Evolutionary conservation across 768 basidiomycete species (phyloP).

Genomic region (Tylopilus plumbeoviolaceoides): DNA sequence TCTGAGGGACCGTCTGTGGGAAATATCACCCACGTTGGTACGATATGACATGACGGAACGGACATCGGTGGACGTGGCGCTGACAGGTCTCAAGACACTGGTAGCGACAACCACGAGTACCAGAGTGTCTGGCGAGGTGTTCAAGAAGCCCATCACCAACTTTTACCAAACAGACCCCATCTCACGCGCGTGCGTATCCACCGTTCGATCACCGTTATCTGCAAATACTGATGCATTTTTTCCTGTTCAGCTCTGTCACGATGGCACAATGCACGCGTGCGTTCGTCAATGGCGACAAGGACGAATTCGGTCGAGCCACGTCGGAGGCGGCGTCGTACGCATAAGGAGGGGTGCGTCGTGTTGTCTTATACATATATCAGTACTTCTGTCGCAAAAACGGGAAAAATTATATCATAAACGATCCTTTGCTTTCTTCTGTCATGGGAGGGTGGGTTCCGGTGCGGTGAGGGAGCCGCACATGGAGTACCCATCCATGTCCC

Average conservation of each 20-base stretch:
- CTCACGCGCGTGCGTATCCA: constrained; percentile 74
- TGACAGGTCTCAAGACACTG: constrained; percentile 63
- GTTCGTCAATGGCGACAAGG: constrained; percentile 66
- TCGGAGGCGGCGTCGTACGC: constrained; percentile 13
- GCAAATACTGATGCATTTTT: background rate
- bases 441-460: too few relatives aligned
- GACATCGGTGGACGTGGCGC: constrained; percentile 68
- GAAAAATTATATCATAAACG: background rate
- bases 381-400: background rate
- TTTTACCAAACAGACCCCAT: constrained; percentile 98
- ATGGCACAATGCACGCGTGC: constrained; percentile 93
- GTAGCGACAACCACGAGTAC: constrained; percentile 46
- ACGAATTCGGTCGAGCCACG: background rate
- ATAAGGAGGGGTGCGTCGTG: background rate
- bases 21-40: constrained; percentile 86
- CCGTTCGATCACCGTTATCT: background rate
- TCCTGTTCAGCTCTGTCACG: constrained; percentile 67
- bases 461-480: too few relatives aligned
- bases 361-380: background rate
- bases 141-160: constrained; percentile 81
- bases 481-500: too few relatives aligned
- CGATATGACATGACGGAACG: constrained; percentile 79
- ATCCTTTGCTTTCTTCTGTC: too few relatives aligned
- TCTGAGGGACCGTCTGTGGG: constrained; percentile 94
- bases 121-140: constrained; percentile 54